These are phyloP conservation scores for Mucuna pruriens DNA, from an alignment of 306 rosid genomes.

Conservation along the genomic window DNA sequence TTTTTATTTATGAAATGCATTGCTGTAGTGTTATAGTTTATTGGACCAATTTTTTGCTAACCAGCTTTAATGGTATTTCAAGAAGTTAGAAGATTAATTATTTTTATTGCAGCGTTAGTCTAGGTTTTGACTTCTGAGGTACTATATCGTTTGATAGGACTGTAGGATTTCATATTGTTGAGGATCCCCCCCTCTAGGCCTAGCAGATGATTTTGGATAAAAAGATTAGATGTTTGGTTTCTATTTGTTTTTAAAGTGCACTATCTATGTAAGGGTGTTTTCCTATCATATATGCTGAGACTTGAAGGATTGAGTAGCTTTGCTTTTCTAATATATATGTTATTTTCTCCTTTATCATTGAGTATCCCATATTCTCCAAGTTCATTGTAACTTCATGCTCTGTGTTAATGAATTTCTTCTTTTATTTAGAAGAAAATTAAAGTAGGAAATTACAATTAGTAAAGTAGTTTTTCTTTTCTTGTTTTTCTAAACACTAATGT, in stretches of 20 bases:
- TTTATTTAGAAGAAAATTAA: not conserved
- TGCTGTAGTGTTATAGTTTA: constrained; percentile 7
- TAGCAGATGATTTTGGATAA: constrained; percentile 16
- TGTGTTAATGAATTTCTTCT: not conserved
- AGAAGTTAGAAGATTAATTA: not conserved
- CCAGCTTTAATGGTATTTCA: not conserved
- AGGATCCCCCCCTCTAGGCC: no score
- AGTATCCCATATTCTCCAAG: not conserved
- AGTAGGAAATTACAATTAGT: not conserved
- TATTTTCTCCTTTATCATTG: not conserved
- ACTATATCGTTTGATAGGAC: not conserved
- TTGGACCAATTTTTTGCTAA: not conserved
- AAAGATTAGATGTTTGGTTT: not conserved
- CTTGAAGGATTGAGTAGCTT: not conserved
- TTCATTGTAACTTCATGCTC: not conserved
- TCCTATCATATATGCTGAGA: not conserved
- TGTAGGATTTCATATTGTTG: not conserved
- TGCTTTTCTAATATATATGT: not conserved
- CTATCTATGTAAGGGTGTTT: not conserved
- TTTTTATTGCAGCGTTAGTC: not conserved
- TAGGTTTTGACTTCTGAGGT: constrained; percentile 6
- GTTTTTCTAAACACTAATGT: not conserved
- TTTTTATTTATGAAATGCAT: constrained; percentile 8
- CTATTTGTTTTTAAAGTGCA: not conserved
- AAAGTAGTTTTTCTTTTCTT: constrained; percentile 11